Evolutionary conservation across 2,329 filamentous ascomycete species (phyloP).

Genomic region (Ophiosphaerella herpotricha): DNA sequence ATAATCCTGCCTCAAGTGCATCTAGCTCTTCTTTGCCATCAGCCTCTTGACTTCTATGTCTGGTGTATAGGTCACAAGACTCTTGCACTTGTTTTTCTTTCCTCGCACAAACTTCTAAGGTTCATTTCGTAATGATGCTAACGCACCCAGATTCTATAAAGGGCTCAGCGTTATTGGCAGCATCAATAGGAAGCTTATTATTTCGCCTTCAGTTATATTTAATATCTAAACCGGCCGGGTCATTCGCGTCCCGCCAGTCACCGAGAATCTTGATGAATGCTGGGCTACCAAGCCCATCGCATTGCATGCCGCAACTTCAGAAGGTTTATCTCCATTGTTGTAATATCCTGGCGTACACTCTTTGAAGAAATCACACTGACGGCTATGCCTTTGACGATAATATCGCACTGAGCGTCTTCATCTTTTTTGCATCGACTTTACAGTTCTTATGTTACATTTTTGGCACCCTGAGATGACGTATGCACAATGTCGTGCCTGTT

Average conservation of each 20-base stretch:
- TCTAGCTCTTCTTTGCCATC: not conserved
- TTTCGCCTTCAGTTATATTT: slow-evolving; percentile 5
- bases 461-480: slow-evolving; percentile 50
- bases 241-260: slow-evolving; percentile 36
- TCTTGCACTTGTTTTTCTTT: no score
- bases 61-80: not conserved
- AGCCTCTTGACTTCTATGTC: slow-evolving; percentile 14
- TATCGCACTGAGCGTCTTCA: slow-evolving; percentile 54
- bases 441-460: slow-evolving; percentile 28
- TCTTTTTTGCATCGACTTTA: slow-evolving; percentile 55
- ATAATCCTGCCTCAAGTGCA: not conserved
- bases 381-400: slow-evolving; percentile 48
- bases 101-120: no score
- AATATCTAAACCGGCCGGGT: slow-evolving; percentile 38
- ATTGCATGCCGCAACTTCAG: slow-evolving; percentile 22
- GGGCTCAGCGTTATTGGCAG: not conserved
- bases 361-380: slow-evolving; percentile 46
- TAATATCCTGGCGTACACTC: slow-evolving; percentile 62
- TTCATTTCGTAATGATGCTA: not conserved
- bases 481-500: slow-evolving; percentile 49
- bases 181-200: not conserved
- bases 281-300: slow-evolving; percentile 31
- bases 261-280: slow-evolving; percentile 40
- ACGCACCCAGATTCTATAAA: not conserved
- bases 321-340: slow-evolving; percentile 43